Evolutionary conservation across 495 filamentous ascomycete species (phyloP), one percentile per base, ranked within the genome.

Genomic region (Cercophora scortea): DNA sequence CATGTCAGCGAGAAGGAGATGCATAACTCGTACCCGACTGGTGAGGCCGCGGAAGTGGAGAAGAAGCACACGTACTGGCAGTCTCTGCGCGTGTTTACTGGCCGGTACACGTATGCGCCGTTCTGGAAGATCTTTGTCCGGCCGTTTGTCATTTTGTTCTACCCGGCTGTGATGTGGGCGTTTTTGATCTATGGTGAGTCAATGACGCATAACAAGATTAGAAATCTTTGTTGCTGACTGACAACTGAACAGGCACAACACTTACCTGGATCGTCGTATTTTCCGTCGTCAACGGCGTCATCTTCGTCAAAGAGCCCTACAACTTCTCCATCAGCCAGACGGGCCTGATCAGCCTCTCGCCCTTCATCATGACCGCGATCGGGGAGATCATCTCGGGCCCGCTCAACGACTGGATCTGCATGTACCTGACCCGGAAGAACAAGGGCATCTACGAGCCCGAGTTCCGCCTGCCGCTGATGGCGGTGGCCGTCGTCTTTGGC

Each of bases 231-330:
- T 34, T 15, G 12, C 6, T 35, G 2, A 6, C 36, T 33, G 9
- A 42, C 17, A 12, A n/a, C 12, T 5, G 6, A 4, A 10, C n/a
- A 50, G 60, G 60, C 0, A 71, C 72, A 1, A 75, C 75, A 1
- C 47, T 79, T 17, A 73, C 69, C 25, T 79, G 75, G 75, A 75
- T 78, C 41, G 73, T 78, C 32, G 76, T 77, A 38, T 77, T 81
- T 44, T 73, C 68, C 51, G 72, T 78, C n/a, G 73, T 78, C 43
- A 75, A 78, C 58, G 72, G 66, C 16, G 64, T 68, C 17, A 74
- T 80, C 57, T 79, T 82, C 52, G 66, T 63, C 15, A 60, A 61
- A 3, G 66, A 72, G 5, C 77, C 78, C 1, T 82, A 82, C 62
- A 77, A 76, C 58, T 79, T 80, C 65, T 65, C 64, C 25, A 67